Evolutionary conservation across 805 yeast genomes (phyloP).

Genomic region (Kregervanrija pseudodelftensis): DNA sequence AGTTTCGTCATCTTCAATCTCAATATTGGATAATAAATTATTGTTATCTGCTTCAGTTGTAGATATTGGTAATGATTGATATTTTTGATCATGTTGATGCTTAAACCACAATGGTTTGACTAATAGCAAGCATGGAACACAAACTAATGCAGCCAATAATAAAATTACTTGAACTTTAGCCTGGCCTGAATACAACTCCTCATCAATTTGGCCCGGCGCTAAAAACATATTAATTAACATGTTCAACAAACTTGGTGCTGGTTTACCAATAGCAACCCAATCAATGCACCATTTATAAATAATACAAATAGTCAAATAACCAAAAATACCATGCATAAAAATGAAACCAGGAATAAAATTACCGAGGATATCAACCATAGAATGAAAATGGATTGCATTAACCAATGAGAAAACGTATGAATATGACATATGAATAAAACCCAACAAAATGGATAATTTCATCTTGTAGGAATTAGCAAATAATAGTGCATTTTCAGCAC

Average conservation of each 20-base stretch:
- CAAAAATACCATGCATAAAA: conserved; percentile 95
- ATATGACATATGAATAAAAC: conserved; percentile 90
- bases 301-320: conserved; percentile 79
- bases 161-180: conserved; percentile 64
- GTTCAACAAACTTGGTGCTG: conserved; percentile 89
- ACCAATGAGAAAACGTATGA: conserved; percentile 79
- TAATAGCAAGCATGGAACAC: conserved; percentile 89
- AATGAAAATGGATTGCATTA: conserved; percentile 63
- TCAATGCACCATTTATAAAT: conserved; percentile 92
- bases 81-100: conserved; percentile 42
- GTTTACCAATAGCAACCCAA: conserved; percentile 71
- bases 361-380: conserved; percentile 77
- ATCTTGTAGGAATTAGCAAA: conserved; percentile 95
- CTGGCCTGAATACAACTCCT: conserved; percentile 75
- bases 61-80: conserved; percentile 31
- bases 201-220: conserved; percentile 84
- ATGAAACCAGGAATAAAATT: conserved; percentile 90
- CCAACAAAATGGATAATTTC: conserved; percentile 94
- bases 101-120: conserved; percentile 63
- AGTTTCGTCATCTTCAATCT: conserved; percentile 44
- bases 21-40: conserved; percentile 26
- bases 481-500: conserved; percentile 83
- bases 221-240: conserved; percentile 95
- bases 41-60: conserved; percentile 20
- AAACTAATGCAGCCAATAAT: conserved; percentile 67